Base-by-base conservation (phyloP, 441 rosid species). In the Populus hybrid region DNA sequence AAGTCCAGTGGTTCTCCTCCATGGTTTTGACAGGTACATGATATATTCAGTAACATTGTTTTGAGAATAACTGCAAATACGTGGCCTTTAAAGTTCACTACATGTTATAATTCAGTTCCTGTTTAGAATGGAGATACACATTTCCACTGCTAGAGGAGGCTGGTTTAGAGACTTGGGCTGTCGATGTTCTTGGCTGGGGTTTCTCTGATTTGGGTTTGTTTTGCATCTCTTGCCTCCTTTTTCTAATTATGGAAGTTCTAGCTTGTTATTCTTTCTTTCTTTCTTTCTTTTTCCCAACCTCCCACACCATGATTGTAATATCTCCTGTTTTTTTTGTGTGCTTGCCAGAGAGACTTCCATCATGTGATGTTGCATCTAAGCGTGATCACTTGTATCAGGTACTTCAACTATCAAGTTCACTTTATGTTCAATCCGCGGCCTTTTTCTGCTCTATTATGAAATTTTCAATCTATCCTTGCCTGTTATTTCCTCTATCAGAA, bases 111-210 rank as follows among this genome's bases (percentile, higher is more conserved):
- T 80, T 81, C 90, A 95, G 98, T 87, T 92, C 97, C 56, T 95
- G 99, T 87, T 88, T 95, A 82, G 99, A 95, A 86, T 94, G 97
- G 99, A 85, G 97, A 83, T 87, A 84, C 82, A 86, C 93, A 24
- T 87, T 82, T 77, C 98, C 95, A 29, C 80, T 90, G 79, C 93
- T 95, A 0, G 99, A 94, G 83, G 95, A 93, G 71, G 93, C 92
- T 29, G 99, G 97, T 75, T 71, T 92, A 40, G 97, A 92, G 86
- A 82, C 93, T 68, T 95, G 99, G 97, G 97, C 95, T 73, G 75
- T 94, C 74, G 97, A 95, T 80, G 81, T 94, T 79, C 98, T 95
- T 78, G 97, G 97, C 73, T 95, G 98, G 98, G 99, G 99, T 21
- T 95, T 92, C 89, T 92, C 95, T 76, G 92, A 92, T 87, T 89